Base-by-base conservation (phyloP, 2,329 filamentous ascomycete species). In the Parafenestella ontariensis region DNA sequence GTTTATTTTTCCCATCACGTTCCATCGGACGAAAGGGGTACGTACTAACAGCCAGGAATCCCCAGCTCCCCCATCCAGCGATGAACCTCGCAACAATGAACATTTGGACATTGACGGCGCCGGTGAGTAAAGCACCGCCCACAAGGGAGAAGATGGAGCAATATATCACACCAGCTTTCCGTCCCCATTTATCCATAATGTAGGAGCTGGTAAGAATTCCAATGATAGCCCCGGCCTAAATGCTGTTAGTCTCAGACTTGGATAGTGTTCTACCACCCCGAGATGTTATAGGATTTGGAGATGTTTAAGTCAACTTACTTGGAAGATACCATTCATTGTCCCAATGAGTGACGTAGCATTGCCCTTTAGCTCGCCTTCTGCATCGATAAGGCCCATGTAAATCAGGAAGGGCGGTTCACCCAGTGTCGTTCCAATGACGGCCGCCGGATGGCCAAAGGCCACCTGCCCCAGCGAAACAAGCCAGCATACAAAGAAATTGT, bases 41-140 rank as follows among this genome's bases (percentile, higher is more conserved):
- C 59, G 42, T 57, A 66, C 62, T 65, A 26, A 66, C 60, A 10
- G 64, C 65, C n/a, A 66, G 43, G 31, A 66, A 68, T 7, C 65
- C 65, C 59, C 62, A 68, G 24, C 56, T 59, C 13, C 64, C 62
- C 21, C 85, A 85, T 1, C 92, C 92, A 11, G 87, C 84, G 42
- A 94, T 81, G 69, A 96, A 89, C 0, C 92, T 84, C 0, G 87
- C 83, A 3, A 90, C 74, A 0, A 95, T 61, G 44, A 67, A 68
- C 63, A 66, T 66, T 5, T 21, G 52, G 15, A 59, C 43, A 42
- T 64, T 61, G 20, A 46, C 20, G 3, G 59, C 53, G 18, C 56
- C 65, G 17, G 45, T 49, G 10, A 68, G 55, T 8, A 66, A 39
- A 1, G 49, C 59, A 5, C 64, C 64, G 24, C 62, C 62, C 20